Conservation (phyloP, 345 rosid genomes). For the Lenwebbia sp. region DNA sequence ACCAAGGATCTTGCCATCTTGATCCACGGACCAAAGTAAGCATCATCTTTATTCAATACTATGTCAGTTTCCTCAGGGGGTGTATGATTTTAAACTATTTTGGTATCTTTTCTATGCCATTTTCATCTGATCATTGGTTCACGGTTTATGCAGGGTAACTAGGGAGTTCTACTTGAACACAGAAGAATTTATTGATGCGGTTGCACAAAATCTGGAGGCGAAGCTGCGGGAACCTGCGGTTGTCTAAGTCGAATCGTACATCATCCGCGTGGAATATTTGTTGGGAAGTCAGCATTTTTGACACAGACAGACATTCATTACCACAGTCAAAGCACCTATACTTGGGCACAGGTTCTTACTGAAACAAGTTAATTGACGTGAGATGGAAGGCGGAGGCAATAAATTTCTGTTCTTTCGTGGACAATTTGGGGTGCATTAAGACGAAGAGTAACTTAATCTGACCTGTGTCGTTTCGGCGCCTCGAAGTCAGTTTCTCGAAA, state of each 20-base stretch:
- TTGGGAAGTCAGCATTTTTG: not conserved
- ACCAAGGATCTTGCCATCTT: constrained; percentile 95
- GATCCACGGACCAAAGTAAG: constrained; percentile 77
- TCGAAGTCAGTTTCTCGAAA: not conserved
- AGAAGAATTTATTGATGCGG: constrained; percentile 79
- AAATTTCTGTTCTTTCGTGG: not conserved
- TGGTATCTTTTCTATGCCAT: not conserved
- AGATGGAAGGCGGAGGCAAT: not conserved
- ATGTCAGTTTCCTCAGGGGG: not conserved
- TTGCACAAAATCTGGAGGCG: constrained; percentile 42
- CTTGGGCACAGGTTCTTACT: not conserved
- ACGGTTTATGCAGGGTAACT: constrained; percentile 44
- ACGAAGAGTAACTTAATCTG: not conserved
- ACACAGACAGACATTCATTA: not conserved
- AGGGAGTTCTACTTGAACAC: constrained; percentile 69
- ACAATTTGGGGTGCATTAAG: not conserved
- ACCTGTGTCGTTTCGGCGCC: not conserved
- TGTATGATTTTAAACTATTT: not conserved
- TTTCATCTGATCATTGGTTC: not conserved
- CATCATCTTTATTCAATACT: not conserved
- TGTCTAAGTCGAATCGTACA: constrained; percentile 10
- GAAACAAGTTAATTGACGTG: not conserved
- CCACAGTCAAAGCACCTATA: not conserved
- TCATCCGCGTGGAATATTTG: not conserved
- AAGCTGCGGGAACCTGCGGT: constrained; percentile 36